Evolutionary conservation across 73 alveolate species (phyloP), one percentile per base, ranked within the genome.

Genomic region (Tetrahymena borealis): DNA sequence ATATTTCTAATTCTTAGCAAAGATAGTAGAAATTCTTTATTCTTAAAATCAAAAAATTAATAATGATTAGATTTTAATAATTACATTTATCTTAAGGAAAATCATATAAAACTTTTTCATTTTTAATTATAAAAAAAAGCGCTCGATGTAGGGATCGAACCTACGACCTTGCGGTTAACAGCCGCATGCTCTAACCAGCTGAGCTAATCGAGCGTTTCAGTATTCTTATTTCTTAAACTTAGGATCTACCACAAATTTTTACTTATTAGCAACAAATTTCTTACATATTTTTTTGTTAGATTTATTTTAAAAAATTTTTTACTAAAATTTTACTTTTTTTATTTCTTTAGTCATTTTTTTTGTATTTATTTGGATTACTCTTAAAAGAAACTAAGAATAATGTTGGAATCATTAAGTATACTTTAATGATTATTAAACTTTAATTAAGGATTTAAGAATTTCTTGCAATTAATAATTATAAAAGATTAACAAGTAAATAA

Each of bases 101-200:
- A n/a, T n/a, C n/a, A n/a, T n/a, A n/a, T n/a, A n/a, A n/a, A n/a
- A n/a, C n/a, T n/a, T n/a, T n/a, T n/a, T n/a, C n/a, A n/a, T n/a
- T n/a, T n/a, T n/a, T 39, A 39, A 60, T 5, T 2, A 60, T 6
- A 60, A 2, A 18, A 60, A 60, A 60, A 60, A 60, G 85, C 85
- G 85, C 85, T 60, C 85, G 85, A 60, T 60, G 85, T 60, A 60
- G 85, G 85, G 85, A 60, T 60, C 85, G 85, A 60, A 60, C 85
- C 85, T 60, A 60, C 85, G 85, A 60, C 85, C 85, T 60, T 60
- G 85, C 85, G 85, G 85, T 60, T 60, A 60, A 60, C 85, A 60
- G 85, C 85, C 85, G 85, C 85, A 60, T 60, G 85, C 85, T 60
- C 85, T 60, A 60, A 60, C 85, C 85, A 60, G 85, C 85, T 60